Base-by-base conservation (phyloP, 1,284 basidiomycete species). In the Somion occarium region DNA sequence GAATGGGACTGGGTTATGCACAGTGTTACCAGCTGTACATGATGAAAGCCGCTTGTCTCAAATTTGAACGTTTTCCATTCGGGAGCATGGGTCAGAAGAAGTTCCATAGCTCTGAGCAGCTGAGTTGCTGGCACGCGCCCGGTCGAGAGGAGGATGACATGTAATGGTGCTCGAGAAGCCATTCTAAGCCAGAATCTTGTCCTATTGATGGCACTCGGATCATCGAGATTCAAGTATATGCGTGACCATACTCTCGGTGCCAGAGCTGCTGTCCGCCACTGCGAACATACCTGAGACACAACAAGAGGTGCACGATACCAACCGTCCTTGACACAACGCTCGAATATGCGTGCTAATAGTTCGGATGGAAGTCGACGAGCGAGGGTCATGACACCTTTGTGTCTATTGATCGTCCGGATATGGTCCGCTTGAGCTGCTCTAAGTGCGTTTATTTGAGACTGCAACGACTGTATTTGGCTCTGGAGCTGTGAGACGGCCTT, bases 241-340 rank as follows among this genome's bases (percentile, higher is more conserved):
- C 76, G 69, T 3, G 80, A 79, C 83, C 83, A 85, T 25, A 83
- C 73, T 20, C 70, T 68, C 22, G 82, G 79, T 27, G 70, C 68
- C 46, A 63, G 64, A 3, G 79, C 70, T 0, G 80, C 81, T 56
- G 68, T 71, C 48, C 81, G 72, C 83, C 83, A 86, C 50, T 75
- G 67, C 2, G 75, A 72, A 58, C 81, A 85, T 30, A 84, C 81
- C 47, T 82, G 79, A 12, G 80, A 83, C 39, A 73, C 73, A 42
- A 73, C 69, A 18, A 84, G 61, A 13, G 82, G 82, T 9, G 75
- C 79, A 20, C 73, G 72, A 18, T 74, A 75, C 76, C 79, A 83
- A 11, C 78, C 78, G 45, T 71, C 69, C 20, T 64, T 64, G 5
- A 75, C 71, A 58, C 78, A 80, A 26, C 71, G 63, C 53, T 78